phyloP scores from a whole-genome alignment of 202 grass and related monocot species.

The Dendrocalamus latiflorus region DNA sequence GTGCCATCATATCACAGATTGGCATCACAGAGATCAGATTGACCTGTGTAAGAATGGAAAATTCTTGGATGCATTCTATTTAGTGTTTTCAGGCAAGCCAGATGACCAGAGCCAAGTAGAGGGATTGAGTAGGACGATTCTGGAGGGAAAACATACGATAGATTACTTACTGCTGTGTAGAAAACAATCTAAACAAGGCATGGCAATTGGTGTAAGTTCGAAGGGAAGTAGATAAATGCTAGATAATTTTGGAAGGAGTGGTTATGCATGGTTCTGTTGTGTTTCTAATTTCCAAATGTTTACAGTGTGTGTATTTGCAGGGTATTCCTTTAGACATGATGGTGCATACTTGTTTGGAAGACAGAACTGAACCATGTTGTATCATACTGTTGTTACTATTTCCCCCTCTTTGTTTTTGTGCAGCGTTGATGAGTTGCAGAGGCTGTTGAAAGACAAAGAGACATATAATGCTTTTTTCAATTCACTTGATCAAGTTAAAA shows the following conservation, averaged over 20 bases:
- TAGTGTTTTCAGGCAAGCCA: neutral
- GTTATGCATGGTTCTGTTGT: conserved; percentile 3
- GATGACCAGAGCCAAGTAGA: neutral
- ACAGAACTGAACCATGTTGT: neutral
- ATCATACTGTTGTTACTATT: neutral
- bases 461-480: conserved; percentile 83
- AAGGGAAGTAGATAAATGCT: neutral
- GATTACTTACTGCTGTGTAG: neutral
- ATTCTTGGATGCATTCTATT: neutral
- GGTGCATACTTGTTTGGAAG: neutral
- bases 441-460: conserved; percentile 67
- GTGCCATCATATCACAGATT: neutral
- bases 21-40: neutral
- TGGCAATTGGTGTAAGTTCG: neutral
- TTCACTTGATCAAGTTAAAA: conserved; percentile 93
- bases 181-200: neutral
- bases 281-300: conserved; percentile 5
- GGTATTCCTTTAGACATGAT: neutral
- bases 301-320: neutral
- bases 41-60: neutral
- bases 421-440: conserved; percentile 86
- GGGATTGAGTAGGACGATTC: neutral
- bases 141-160: neutral
- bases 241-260: neutral
- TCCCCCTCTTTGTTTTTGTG: conserved; percentile 1